phyloP scores from a whole-genome alignment of 2,329 filamentous ascomycete genomes.

The Fusarium sp. region DNA sequence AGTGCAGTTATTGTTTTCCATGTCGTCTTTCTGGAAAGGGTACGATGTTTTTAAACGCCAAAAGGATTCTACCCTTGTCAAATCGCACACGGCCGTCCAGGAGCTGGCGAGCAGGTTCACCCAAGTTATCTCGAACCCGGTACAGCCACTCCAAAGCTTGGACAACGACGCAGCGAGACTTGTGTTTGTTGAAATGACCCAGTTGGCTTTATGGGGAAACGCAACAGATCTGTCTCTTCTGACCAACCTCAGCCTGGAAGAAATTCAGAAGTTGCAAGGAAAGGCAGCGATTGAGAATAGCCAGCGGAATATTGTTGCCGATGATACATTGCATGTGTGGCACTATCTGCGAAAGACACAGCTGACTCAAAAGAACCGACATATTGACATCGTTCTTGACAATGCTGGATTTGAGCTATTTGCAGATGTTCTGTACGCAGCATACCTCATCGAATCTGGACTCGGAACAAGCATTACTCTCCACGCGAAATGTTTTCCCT shows the following conservation, averaged over 20 bases:
- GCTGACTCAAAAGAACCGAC: neutral
- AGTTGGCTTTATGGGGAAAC: slow-evolving; percentile 14
- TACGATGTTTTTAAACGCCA: slow-evolving; percentile 10
- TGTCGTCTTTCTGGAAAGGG: neutral
- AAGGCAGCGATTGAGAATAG: neutral
- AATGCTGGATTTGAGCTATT: slow-evolving; percentile 17
- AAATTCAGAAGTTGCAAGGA: slow-evolving; percentile 6
- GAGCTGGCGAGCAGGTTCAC: slow-evolving; percentile 1
- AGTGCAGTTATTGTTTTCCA: slow-evolving; percentile 7
- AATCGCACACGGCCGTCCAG: neutral
- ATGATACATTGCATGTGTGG: slow-evolving; percentile 1
- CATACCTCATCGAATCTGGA: slow-evolving; percentile 12
- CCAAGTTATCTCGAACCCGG: neutral
- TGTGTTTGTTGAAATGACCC: neutral
- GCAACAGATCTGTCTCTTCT: slow-evolving; percentile 13
- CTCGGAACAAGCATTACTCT: slow-evolving; percentile 4
- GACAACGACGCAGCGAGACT: neutral
- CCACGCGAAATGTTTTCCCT: neutral
- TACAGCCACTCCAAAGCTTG: neutral
- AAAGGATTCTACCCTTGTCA: slow-evolving; percentile 3
- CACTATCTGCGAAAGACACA: neutral
- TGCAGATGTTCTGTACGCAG: neutral
- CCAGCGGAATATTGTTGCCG: slow-evolving; percentile 1
- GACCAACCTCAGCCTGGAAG: slow-evolving; percentile 1
- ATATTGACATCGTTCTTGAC: slow-evolving; percentile 11